Evolutionary conservation across 352 stramenopile genomes (phyloP), one percentile per base, ranked within the genome.

Genomic region (Globisporangium barbulae): DNA sequence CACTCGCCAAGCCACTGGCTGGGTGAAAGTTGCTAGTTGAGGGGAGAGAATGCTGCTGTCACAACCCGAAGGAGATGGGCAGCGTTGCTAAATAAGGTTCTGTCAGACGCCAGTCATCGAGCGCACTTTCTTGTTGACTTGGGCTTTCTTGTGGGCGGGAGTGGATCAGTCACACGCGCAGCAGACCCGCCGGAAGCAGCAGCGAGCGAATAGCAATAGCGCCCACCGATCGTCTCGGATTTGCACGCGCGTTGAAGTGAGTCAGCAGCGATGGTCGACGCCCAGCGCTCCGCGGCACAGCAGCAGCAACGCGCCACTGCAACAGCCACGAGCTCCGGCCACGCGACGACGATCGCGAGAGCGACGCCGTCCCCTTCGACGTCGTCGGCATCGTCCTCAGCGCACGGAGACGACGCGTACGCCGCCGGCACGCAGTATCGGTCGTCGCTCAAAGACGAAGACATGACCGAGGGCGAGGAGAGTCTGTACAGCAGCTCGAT

Each of bases 181-280:
- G 53, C 39, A 45, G 39, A 15, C 54, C 42, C 56, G n/a, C 54
- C 54, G 35, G 22, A 48, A 61, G 37, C 35, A 50, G 54, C 54
- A 60, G 22, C 33, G 5, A 28, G 25, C 25, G 30, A 30, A n/a
- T 37, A 60, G 37, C n/a, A 19, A 4, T 13, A 61, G 41, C 19
- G 28, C 42, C 42, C 13, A 37, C 5, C 25, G 49, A 61, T 49
- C 39, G 39, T n/a, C 45, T 53, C 56, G 39, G 54, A 39, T 60
- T 60, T 47, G 39, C 39, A 30, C n/a, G 39, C 39, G 41, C 55
- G 41, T 57, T 57, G 52, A 57, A 57, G 52, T 45, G 31, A 22
- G 48, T 54, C 21, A 21, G 17, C 19, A 12, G 41, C 50, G 21
- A 78, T 78, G 68, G 69, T 78, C 48, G 71, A 78, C 63, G 64